phyloP scores from a whole-genome alignment of 768 basidiomycete species.

The Grammothele lineata region DNA sequence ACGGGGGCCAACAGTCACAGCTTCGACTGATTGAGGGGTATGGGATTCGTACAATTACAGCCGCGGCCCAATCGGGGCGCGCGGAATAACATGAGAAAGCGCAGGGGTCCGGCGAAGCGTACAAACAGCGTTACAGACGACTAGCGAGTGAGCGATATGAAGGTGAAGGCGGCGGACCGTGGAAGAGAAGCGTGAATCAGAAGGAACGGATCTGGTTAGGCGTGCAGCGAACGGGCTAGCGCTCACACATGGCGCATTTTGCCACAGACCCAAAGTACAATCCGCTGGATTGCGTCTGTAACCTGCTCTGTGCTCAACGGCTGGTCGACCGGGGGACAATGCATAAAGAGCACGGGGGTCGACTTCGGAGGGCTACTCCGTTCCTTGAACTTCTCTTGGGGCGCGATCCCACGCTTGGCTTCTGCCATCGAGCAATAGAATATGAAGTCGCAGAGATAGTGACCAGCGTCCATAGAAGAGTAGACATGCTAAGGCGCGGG shows the following conservation, averaged over 20 bases:
- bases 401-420: conserved; percentile 38
- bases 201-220: not conserved
- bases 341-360: conserved; percentile 58
- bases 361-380: conserved; percentile 22
- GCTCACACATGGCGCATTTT: conserved; percentile 11
- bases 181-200: not conserved
- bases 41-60: not conserved
- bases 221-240: not conserved
- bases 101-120: not conserved
- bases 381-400: conserved; percentile 25
- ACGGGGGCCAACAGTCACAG: not conserved
- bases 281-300: conserved; percentile 57
- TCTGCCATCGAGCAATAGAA: conserved; percentile 77
- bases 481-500: conserved; percentile 49
- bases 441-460: conserved; percentile 73
- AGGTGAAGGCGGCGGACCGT: not conserved
- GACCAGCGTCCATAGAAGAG: conserved; percentile 71
- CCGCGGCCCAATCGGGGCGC: not conserved
- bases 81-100: conserved; percentile 13
- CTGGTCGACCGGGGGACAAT: conserved; percentile 65
- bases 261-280: conserved; percentile 55
- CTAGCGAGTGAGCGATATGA: not conserved
- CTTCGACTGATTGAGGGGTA: conserved; percentile 7
- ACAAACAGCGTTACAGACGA: conserved; percentile 1
- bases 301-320: conserved; percentile 64